phyloP scores from a whole-genome alignment of 495 filamentous ascomycete species.

The Penicillium chermesinum region DNA sequence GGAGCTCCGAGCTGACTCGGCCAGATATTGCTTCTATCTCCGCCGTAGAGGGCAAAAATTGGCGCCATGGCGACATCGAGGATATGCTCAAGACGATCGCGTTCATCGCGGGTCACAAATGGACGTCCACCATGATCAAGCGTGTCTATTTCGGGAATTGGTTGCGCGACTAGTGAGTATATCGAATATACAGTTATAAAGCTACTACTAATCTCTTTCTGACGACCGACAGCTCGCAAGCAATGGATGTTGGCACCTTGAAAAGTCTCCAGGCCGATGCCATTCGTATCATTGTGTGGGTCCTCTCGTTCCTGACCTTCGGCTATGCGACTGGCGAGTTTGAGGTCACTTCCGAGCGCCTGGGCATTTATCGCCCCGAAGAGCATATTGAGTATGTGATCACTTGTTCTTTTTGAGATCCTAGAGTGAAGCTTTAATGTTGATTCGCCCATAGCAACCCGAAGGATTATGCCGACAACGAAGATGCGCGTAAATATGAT shows the following conservation, averaged over 20 bases:
- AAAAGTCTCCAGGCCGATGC: constrained; percentile 86
- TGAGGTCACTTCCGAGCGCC: constrained; percentile 85
- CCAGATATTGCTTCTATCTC: constrained; percentile 84
- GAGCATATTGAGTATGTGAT: constrained; percentile 72
- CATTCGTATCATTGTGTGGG: constrained; percentile 86
- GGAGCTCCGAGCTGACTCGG: background rate
- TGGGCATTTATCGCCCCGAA: constrained; percentile 90
- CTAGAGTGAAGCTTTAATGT: background rate
- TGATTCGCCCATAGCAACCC: constrained; percentile 52
- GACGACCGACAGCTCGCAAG: constrained; percentile 64
- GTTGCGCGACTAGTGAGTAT: constrained; percentile 43
- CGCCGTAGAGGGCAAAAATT: constrained; percentile 89
- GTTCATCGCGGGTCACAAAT: constrained; percentile 87
- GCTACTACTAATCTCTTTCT: constrained; percentile 1
- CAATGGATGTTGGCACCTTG: constrained; percentile 85
- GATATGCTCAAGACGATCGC: constrained; percentile 87
- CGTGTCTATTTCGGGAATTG: constrained; percentile 83
- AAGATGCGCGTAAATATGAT: constrained; percentile 81
- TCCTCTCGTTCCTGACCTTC: constrained; percentile 86
- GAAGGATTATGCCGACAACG: constrained; percentile 83
- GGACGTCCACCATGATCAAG: constrained; percentile 84
- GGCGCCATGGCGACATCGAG: constrained; percentile 96
- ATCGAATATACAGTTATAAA: background rate
- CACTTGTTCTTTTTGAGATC: background rate
- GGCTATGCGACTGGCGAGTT: constrained; percentile 97